Evolutionary conservation across 2,329 filamentous ascomycete genomes (phyloP), one percentile per base, ranked within the genome.

Genomic region (Neocatenulostroma microsporum): DNA sequence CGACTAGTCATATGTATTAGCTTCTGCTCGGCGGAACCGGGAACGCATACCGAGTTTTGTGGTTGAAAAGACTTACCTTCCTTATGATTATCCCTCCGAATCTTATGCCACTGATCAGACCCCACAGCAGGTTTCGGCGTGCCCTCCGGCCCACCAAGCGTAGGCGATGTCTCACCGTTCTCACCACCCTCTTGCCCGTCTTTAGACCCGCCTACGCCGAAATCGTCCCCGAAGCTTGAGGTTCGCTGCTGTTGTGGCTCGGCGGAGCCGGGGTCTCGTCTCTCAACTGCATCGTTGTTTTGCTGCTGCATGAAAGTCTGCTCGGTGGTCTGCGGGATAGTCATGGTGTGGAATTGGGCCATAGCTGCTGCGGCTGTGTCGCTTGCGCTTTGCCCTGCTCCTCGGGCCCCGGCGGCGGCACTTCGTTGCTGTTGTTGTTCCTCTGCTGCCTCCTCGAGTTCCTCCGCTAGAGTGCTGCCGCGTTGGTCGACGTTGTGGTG

Each of bases 41-140:
- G 23, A 9, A 9, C 8, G 23, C 23, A 24, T 20, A 8, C 24
- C 15, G 29, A 23, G 3, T 5, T 9, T 40, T 24, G 9, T 31
- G 26, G 10, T 13, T 12, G 17, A 12, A 29, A 30, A 13, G 23
- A 59, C 74, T 56, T 65, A 91, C 89, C 91, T 73, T 96, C 89
- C 75, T 98, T 98, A 67, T 98, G 91, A 48, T 96, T 98, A 55
- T 96, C 89, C 59, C 94, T 91, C 44, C 91, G 79, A 53, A 94
- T 80, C 61, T 94, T 94, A 62, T 98, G 91, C 91, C 91, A 98
- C 62, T 96, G 89, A 36, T 94, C 86, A 2, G 87, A 91, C 2
- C 91, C 91, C n/a, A 96, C 91, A 5, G 81, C 77, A 45, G 13
- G 40, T 42, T 29, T 52, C 47, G 27, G 40, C 41, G 20, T 23